Base-by-base conservation (phyloP, 371 early-diverging fungal species). In the Encephalitozoon cuniculi region DNA sequence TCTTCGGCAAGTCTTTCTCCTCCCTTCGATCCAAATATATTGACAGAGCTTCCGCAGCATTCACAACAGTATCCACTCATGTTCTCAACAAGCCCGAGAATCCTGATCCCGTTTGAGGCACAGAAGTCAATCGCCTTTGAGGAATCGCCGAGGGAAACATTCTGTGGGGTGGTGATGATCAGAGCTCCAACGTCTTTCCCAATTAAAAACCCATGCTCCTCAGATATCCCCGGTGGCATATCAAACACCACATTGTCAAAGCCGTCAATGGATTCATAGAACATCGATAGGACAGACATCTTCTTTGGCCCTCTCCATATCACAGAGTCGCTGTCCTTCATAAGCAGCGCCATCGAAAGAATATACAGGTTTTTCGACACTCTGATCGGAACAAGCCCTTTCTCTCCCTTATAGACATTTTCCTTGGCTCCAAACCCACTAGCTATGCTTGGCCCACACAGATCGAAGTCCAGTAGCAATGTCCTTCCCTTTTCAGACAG, bases 261-360 rank as follows among this genome's bases (percentile, higher is more conserved):
- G 6, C 86, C 86, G 28, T 90, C 90, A 2, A 94, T 94, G 81
- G 97, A 95, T 69, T 90, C 89, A 41, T 95, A 86, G 76, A 99
- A 95, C 86, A 95, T 93, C 76, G 94, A 93, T 78, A 97, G 92
- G 79, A 96, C 55, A 30, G 63, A 51, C 21, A 77, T 90, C 87
- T 95, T 95, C 79, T 94, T 94, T 11, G 94, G 94, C 0, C 96
- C 98, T 69, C 97, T 86, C 99, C 99, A 99, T 71, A 96, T 93
- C 1, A 99, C 93, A 1, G 97, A 92, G 80, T 93, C 91, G 63
- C 92, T 92, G 34, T 89, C 87, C 9, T 90, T 89, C 44, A 97
- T 86, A 89, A 97, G 89, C 72, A 94, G 94, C 21, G 92, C 95
- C 76, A 99, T 93, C 2, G 92, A 92, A 91, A 99, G 94, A 46